Evolutionary conservation across 1,139 yeast genomes (phyloP).

Genomic region (Geotrichum reessii): DNA sequence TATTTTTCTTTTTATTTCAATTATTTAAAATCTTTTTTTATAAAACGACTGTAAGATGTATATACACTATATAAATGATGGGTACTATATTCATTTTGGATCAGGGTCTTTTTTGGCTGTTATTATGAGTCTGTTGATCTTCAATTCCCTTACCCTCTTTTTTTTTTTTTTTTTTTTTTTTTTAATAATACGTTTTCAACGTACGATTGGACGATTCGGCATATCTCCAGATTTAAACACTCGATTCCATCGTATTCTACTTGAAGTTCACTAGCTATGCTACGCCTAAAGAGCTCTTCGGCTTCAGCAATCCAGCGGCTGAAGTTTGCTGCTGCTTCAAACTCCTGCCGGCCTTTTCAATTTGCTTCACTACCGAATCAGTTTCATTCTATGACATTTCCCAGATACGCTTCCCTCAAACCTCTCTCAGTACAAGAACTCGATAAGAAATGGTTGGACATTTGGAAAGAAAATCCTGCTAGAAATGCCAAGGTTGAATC

Average conservation of each 20-base stretch:
- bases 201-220: not conserved
- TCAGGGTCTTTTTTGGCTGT: not conserved
- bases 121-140: too few species aligned
- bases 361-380: not conserved
- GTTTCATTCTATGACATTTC: constrained; percentile 1
- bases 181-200: not conserved
- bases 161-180: not conserved
- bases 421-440: constrained; percentile 19
- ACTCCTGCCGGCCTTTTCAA: not conserved
- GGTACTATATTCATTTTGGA: too few species aligned
- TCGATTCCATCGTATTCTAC: not conserved
- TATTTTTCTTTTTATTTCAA: too few species aligned
- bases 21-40: too few species aligned
- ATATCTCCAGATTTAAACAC: not conserved
- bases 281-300: not conserved
- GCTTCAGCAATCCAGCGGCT: not conserved
- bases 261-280: not conserved
- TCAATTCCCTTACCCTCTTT: not conserved
- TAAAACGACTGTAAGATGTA: too few species aligned
- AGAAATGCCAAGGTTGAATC: constrained; percentile 18
- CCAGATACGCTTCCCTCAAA: constrained; percentile 8
- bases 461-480: constrained; percentile 29
- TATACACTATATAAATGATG: too few species aligned
- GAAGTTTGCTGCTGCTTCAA: not conserved
- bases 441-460: constrained; percentile 33